Conservation (phyloP, 2,329 filamentous ascomycete genomes). For the Fusarium sp. region DNA sequence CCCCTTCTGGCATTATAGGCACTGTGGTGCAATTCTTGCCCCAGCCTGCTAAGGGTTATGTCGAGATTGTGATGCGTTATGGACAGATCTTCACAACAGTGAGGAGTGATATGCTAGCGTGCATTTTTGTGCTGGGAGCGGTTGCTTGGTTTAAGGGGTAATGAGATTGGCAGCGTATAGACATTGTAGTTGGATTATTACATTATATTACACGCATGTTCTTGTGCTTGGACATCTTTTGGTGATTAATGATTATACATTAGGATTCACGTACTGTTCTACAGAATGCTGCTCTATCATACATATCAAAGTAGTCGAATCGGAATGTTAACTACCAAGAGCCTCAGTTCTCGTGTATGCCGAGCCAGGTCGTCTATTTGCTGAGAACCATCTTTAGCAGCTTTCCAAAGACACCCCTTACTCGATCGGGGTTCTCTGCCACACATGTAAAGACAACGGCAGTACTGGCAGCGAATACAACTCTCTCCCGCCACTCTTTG, state of each 20-base stretch:
- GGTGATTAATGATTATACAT: slow-evolving; percentile 22
- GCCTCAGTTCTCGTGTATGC: background rate
- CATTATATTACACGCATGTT: background rate
- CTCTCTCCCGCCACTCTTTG: slow-evolving; percentile 75
- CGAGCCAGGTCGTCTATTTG: slow-evolving; percentile 39
- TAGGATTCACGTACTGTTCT: slow-evolving; percentile 7
- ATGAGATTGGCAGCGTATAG: background rate
- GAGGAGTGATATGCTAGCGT: slow-evolving; percentile 78
- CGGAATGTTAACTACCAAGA: no score
- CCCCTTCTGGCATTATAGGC: slow-evolving; percentile 72
- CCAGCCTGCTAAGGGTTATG: slow-evolving; percentile 70
- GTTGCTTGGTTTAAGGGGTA: slow-evolving; percentile 59
- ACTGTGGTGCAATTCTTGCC: slow-evolving; percentile 75
- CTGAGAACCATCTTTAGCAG: slow-evolving; percentile 66
- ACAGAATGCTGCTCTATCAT: background rate
- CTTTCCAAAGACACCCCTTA: slow-evolving; percentile 76
- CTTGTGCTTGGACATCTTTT: background rate
- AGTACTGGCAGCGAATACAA: slow-evolving; percentile 74
- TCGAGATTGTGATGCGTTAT: slow-evolving; percentile 73
- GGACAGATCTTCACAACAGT: slow-evolving; percentile 79
- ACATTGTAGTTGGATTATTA: slow-evolving; percentile 18
- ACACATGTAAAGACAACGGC: slow-evolving; percentile 78
- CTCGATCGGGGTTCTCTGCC: slow-evolving; percentile 70
- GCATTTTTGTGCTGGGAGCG: slow-evolving; percentile 79
- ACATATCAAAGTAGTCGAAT: background rate